phyloP scores from a whole-genome alignment of 2,329 filamentous ascomycete genomes.

The Aureobasidium namibiae region DNA sequence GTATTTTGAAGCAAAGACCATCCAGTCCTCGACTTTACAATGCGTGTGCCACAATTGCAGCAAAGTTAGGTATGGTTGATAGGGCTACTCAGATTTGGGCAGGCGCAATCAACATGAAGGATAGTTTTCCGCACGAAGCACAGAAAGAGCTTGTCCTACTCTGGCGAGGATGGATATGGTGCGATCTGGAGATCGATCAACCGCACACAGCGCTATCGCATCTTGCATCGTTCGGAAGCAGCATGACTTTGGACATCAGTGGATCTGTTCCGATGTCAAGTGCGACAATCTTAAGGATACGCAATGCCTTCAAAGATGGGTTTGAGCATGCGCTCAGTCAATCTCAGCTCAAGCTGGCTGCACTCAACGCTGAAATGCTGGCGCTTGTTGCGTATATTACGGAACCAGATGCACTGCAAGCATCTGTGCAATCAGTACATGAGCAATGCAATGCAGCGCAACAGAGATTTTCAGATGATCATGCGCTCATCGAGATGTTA shows the following conservation, averaged over 20 bases:
- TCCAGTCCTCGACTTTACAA: conserved; percentile 65
- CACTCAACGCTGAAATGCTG: conserved; percentile 52
- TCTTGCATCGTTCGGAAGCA: conserved; percentile 24
- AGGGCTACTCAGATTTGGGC: conserved; percentile 57
- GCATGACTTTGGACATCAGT: not conserved
- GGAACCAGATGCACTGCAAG: conserved; percentile 25
- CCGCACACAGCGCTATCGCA: conserved; percentile 25
- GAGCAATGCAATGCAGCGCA: conserved; percentile 33
- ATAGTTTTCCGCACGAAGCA: conserved; percentile 29
- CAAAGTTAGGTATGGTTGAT: conserved; percentile 46
- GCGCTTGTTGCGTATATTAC: conserved; percentile 62
- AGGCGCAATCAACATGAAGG: conserved; percentile 55
- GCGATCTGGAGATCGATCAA: conserved; percentile 46
- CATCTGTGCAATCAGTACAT: conserved; percentile 32
- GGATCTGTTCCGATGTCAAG: not conserved
- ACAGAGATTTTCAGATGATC: not conserved
- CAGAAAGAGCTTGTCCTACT: conserved; percentile 38
- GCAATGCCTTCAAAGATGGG: conserved; percentile 36
- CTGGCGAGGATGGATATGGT: conserved; percentile 59
- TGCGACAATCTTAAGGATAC: not conserved
- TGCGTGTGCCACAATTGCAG: conserved; percentile 68
- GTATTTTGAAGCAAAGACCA: conserved; percentile 59
- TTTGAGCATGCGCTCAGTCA: conserved; percentile 50
- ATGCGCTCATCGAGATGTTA: conserved; percentile 45
- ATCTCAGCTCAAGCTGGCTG: conserved; percentile 41